Evolutionary conservation across 2,329 filamentous ascomycete genomes (phyloP).

Genomic region (Metarhizium sp.): DNA sequence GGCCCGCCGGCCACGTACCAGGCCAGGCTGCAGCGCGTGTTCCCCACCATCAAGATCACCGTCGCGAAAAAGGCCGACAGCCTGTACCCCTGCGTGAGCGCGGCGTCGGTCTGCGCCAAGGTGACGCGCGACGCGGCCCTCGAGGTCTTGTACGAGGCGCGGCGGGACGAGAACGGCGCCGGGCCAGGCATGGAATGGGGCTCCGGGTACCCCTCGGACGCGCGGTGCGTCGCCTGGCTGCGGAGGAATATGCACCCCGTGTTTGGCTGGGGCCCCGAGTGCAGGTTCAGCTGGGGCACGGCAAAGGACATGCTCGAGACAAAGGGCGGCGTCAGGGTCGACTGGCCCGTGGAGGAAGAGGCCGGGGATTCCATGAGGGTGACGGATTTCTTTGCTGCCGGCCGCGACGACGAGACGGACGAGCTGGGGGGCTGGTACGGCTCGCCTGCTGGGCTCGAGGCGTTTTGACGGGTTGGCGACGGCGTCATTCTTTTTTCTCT

Average conservation of each 20-base stretch:
- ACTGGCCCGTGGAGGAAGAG: constrained; percentile 74
- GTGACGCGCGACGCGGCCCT: constrained; percentile 88
- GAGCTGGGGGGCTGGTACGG: constrained; percentile 82
- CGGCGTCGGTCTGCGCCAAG: constrained; percentile 90
- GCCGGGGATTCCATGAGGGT: constrained; percentile 59
- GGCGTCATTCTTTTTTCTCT: too few species aligned
- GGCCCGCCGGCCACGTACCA: constrained; percentile 78
- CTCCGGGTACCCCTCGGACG: constrained; percentile 88
- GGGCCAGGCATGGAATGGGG: constrained; percentile 56
- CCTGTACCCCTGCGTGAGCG: constrained; percentile 85
- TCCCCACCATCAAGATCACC: constrained; percentile 66
- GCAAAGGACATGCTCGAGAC: constrained; percentile 84
- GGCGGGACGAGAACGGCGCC: constrained; percentile 19
- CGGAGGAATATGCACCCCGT: constrained; percentile 80
- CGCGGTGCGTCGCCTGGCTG: constrained; percentile 71
- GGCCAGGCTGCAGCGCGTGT: constrained; percentile 70
- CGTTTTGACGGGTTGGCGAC: constrained; percentile 44
- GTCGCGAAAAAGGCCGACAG: constrained; percentile 90
- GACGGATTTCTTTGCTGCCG: constrained; percentile 62
- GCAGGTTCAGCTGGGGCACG: constrained; percentile 91
- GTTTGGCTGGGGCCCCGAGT: constrained; percentile 92
- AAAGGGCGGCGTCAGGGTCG: constrained; percentile 62
- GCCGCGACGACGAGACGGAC: constrained; percentile 34
- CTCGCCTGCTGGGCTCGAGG: constrained; percentile 55
- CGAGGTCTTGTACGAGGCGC: constrained; percentile 60